Evolutionary conservation across 208 protist species (phyloP).

Genomic region (Zelonia costaricensis): DNA sequence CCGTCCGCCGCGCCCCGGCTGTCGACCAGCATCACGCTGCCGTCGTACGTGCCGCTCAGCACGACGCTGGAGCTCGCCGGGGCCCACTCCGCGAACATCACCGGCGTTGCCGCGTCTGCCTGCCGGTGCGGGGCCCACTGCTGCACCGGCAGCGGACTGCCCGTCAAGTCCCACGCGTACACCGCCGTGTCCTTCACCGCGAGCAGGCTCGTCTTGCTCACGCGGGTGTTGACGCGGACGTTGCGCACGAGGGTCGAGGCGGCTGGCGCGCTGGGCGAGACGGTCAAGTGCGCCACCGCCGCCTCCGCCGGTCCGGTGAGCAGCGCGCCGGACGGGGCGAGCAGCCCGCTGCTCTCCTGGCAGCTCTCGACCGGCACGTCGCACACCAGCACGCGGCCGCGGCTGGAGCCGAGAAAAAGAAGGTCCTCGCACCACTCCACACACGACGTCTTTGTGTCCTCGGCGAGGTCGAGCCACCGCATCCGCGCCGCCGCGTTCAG

Average conservation of each 20-base stretch:
- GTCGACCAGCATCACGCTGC: constrained; percentile 66
- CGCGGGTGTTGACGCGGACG: constrained; percentile 45
- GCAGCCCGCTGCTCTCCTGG: constrained; percentile 25
- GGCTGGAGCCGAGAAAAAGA: constrained; percentile 66
- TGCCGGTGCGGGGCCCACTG: constrained; percentile 51
- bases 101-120: constrained; percentile 25
- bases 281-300: constrained; percentile 51
- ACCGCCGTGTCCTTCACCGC: constrained; percentile 44
- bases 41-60: constrained; percentile 72
- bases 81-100: constrained; percentile 79
- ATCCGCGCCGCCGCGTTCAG: constrained; percentile 50
- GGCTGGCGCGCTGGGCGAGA: constrained; percentile 54
- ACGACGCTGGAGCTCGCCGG: constrained; percentile 60
- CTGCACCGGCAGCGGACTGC: constrained; percentile 42
- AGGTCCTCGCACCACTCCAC: constrained; percentile 72
- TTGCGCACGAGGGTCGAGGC: constrained; percentile 70
- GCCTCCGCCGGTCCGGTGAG: constrained; percentile 26
- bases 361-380: constrained; percentile 32
- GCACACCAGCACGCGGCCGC: constrained; percentile 66
- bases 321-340: constrained; percentile 30
- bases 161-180: constrained; percentile 69
- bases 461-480: constrained; percentile 69
- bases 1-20: constrained; percentile 25
- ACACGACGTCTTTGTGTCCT: constrained; percentile 32
- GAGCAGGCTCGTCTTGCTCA: constrained; percentile 39